Evolutionary conservation across 2,329 filamentous ascomycete species (phyloP), one percentile per base, ranked within the genome.

Genomic region (Cercospora canescens): DNA sequence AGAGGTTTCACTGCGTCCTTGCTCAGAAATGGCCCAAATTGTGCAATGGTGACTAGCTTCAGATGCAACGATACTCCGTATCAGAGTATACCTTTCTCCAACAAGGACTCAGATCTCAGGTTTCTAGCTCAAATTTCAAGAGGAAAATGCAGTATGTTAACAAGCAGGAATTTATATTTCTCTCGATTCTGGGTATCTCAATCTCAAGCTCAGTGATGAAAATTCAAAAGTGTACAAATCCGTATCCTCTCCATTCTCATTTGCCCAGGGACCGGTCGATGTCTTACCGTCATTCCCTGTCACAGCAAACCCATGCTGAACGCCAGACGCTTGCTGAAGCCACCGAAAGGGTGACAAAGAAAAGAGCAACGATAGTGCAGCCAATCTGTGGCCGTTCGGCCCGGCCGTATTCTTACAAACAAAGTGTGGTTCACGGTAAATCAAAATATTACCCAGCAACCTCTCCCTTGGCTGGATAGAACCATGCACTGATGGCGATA

Each of bases 401-500:
- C 11, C 32, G 30, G 28, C 21, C 26, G 3, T 28, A 59, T n/a
- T 39, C 35, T 9, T 59, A 39, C 57, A 60, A 60, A 41, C 18
- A 5, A 8, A 14, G 3, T 32, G n/a, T 24, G 5, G 4, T 18
- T 18, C 50, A 18, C 3, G 3, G 6, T 12, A 30, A 28, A 9
- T n/a, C 32, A 41, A 28, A 6, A 14, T 30, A 26, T 67, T 35
- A 69, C 26, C 69, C 67, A 32, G 69, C 69, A 39, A 69, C 69
- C 12, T 68, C 67, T 24, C 67, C 67, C 41, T 64, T 67, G 12
- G 68, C 73, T 5, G 76, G 76, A 59, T 79, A 79, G 69, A 76
- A 88, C 84, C 84, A 88, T 1, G 85, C 84, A 41, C 85, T 84
- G 54, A 88, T 76, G 18, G 87, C 85, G 69, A 89, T 89, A 72